phyloP scores from a whole-genome alignment of 2,329 filamentous ascomycete species.

The Claviceps fusiformis region DNA sequence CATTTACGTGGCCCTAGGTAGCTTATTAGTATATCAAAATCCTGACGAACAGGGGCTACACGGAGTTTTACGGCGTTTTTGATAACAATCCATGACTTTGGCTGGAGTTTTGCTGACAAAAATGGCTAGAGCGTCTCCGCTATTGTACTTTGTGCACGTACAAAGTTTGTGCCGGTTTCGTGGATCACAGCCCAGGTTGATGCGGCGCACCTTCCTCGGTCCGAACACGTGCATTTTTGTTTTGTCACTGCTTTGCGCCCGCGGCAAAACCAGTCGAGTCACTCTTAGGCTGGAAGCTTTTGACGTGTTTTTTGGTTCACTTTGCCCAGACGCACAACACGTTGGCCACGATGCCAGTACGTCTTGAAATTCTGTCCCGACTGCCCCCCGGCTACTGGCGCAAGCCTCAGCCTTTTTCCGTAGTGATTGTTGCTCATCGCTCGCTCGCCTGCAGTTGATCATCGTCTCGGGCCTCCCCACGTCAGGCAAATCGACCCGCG shows the following conservation, averaged over 20 bases:
- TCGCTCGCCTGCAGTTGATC: slow-evolving; percentile 38
- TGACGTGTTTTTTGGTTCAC: neutral
- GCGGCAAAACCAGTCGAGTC: neutral
- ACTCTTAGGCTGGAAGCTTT: neutral
- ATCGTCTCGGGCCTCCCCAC: slow-evolving; percentile 54
- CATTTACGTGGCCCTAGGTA: too few relatives aligned
- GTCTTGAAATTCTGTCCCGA: neutral
- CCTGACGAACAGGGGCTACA: too few relatives aligned
- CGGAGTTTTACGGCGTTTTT: too few relatives aligned
- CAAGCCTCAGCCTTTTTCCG: neutral
- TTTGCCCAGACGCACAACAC: neutral
- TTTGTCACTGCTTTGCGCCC: neutral
- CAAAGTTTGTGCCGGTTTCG: too few relatives aligned
- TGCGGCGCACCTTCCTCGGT: too few relatives aligned
- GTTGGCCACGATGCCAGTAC: neutral
- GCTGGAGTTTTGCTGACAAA: too few relatives aligned
- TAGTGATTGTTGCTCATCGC: slow-evolving; percentile 2
- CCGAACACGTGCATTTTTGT: neutral
- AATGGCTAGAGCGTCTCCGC: too few relatives aligned
- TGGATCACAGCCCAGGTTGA: too few relatives aligned
- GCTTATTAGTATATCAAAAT: too few relatives aligned
- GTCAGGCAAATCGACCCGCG: slow-evolving; percentile 55
- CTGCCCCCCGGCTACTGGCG: neutral
- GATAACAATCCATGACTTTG: too few relatives aligned
- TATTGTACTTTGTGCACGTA: too few relatives aligned